Evolutionary conservation across 2,329 filamentous ascomycete genomes (phyloP).

Genomic region (Blastomyces parvus): DNA sequence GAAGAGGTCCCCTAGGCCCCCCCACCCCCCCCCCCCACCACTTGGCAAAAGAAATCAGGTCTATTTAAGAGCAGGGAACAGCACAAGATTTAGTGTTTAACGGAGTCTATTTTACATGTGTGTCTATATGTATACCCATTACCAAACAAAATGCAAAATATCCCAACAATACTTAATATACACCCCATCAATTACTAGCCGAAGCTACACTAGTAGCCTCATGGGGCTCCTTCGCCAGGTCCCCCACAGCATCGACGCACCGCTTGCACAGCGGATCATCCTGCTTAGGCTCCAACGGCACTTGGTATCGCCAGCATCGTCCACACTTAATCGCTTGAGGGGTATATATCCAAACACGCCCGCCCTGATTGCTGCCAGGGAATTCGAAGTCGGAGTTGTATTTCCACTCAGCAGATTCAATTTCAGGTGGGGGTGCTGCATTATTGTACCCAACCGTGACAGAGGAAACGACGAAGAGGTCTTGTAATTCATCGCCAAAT

Average conservation of each 20-base stretch:
- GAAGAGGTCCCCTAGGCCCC: no score
- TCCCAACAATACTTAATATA: not conserved
- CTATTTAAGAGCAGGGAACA: not conserved
- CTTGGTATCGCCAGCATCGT: constrained; percentile 80
- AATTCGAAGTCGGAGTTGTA: constrained; percentile 36
- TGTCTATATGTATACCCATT: not conserved
- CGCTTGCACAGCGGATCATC: constrained; percentile 60
- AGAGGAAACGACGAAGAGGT: constrained; percentile 60
- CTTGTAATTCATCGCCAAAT: constrained; percentile 44
- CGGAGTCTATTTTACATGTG: not conserved
- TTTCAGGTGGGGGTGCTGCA: constrained; percentile 19
- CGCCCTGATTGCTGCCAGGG: constrained; percentile 22
- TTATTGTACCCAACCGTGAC: constrained; percentile 42
- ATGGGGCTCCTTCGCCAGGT: constrained; percentile 20
- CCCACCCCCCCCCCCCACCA: not conserved
- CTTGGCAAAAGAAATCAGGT: not conserved
- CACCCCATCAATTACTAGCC: not conserved
- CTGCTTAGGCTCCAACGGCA: constrained; percentile 36
- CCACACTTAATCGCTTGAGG: constrained; percentile 61
- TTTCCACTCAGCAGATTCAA: constrained; percentile 32
- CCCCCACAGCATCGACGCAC: constrained; percentile 57
- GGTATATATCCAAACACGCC: constrained; percentile 35
- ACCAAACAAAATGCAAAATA: not conserved
- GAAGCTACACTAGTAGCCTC: not conserved
- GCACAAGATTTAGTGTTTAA: not conserved